Conservation (phyloP, 208 protist genomes). For the Porcisia hertigi region DNA sequence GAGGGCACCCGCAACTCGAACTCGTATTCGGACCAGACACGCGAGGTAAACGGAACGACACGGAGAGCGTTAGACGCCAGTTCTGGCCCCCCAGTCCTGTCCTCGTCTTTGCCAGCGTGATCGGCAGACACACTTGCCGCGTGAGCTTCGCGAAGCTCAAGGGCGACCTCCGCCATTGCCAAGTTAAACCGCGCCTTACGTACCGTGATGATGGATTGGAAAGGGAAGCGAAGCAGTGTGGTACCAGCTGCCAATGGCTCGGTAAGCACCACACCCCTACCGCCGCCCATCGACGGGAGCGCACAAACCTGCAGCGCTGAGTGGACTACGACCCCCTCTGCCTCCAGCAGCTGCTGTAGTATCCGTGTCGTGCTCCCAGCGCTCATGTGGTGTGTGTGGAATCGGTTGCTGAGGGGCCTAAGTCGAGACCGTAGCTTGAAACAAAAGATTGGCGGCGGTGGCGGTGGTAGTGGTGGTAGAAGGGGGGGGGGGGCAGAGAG, state of each 20-base stretch:
- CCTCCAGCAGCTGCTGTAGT: slow-evolving; percentile 62
- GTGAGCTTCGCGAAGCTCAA: slow-evolving; percentile 8
- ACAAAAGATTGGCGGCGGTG: too few relatives aligned
- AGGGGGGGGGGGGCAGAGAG: too few relatives aligned
- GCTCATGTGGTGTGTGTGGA: slow-evolving; percentile 6
- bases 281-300: slow-evolving; percentile 83
- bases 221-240: slow-evolving; percentile 60
- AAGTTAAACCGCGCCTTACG: slow-evolving; percentile 68
- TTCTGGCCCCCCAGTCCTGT: not conserved
- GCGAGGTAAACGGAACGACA: slow-evolving; percentile 27
- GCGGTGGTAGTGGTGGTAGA: too few relatives aligned
- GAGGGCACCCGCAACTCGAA: slow-evolving; percentile 25
- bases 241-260: slow-evolving; percentile 33
- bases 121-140: not conserved
- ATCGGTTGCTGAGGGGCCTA: too few relatives aligned
- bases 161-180: slow-evolving; percentile 55
- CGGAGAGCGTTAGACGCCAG: not conserved
- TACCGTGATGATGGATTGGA: slow-evolving; percentile 72
- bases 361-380: slow-evolving; percentile 17
- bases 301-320: slow-evolving; percentile 38
- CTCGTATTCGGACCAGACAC: slow-evolving; percentile 28
- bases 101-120: not conserved
- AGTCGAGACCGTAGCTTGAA: not conserved
- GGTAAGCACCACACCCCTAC: slow-evolving; percentile 67
- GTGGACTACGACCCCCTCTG: slow-evolving; percentile 65